Evolutionary conservation across 2,329 filamentous ascomycete genomes (phyloP), one percentile per base, ranked within the genome.

Genomic region (Zalaria obscura): DNA sequence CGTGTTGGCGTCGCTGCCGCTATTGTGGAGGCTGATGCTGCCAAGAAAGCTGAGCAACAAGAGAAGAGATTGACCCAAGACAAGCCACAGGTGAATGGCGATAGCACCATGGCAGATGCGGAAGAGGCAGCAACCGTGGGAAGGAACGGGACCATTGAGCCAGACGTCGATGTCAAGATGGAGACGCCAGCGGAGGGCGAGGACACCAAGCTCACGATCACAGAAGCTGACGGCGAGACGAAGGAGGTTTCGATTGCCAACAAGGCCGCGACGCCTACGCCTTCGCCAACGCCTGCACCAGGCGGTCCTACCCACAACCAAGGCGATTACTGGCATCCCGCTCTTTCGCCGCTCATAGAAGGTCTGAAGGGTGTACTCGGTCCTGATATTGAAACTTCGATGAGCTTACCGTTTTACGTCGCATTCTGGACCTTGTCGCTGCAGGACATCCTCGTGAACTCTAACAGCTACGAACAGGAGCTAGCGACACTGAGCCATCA

Each of bases 361-460:
- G 71, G 77, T 27, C 72, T 94, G 11, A 73, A 75, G 45, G 64
- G 67, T 4, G 65, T 73, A 0, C 58, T 85, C 7, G 74, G 82
- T 1, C 61, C 73, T 2, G 71, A 76, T 5, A 73, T 78, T 4
- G 86, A 80, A 70, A 67, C 75, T 7, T 75, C 75, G 39, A 73
- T 95, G 40, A 87, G 78, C 35, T 70, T 86, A 1, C 78, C 83
- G 27, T 89, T 95, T 57, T 95, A 86, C 54, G 76, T 83, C 35
- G 83, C 83, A 0, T 98, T 98, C 62, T 98, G 91, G 91, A 80
- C 88, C 39, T 69, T 95, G 8, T 80, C 86, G 27, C 72, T 93
- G 3, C 78, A 83, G 36, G 89, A 98, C 56, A 68, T 95, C 43
- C 75, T 76, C 43, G 78, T 88, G 48, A 83, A 84, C 1, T 76